phyloP scores from a whole-genome alignment of 2,329 filamentous ascomycete species.

The Exophiala aquamarina region DNA sequence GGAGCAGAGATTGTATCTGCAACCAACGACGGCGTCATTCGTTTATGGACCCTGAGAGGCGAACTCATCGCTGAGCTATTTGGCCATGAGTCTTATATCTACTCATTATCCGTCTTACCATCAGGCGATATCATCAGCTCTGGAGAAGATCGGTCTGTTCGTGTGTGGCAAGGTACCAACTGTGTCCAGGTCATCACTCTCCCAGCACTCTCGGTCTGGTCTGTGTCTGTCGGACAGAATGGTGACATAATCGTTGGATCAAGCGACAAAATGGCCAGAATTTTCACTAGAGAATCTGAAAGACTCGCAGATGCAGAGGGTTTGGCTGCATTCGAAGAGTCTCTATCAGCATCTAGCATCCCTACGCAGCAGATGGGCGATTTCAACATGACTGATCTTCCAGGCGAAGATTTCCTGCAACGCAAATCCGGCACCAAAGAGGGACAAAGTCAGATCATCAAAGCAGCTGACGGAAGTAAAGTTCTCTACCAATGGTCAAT shows the following conservation, averaged over 20 bases:
- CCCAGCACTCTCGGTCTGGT: slow-evolving; percentile 95
- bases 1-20: slow-evolving; percentile 93
- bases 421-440: slow-evolving; percentile 89
- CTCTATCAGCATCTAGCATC: slow-evolving; percentile 80
- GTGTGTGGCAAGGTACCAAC: slow-evolving; percentile 78
- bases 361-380: slow-evolving; percentile 79
- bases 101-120: slow-evolving; percentile 74
- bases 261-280: slow-evolving; percentile 79
- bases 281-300: slow-evolving; percentile 74
- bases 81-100: slow-evolving; percentile 94
- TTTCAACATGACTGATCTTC: slow-evolving; percentile 89
- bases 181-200: slow-evolving; percentile 96
- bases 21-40: slow-evolving; percentile 86
- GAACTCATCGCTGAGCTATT: slow-evolving; percentile 72
- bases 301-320: slow-evolving; percentile 69
- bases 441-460: slow-evolving; percentile 91
- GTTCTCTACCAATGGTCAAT: slow-evolving; percentile 86
- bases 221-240: slow-evolving; percentile 75
- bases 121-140: slow-evolving; percentile 87
- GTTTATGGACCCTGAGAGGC: slow-evolving; percentile 82
- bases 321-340: slow-evolving; percentile 74
- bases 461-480: slow-evolving; percentile 75
- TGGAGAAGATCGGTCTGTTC: slow-evolving; percentile 89
- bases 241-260: slow-evolving; percentile 94
- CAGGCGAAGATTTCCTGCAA: slow-evolving; percentile 81